Percentiles rank a stretch among this genome's conserved stretches.
Evolutionary conservation across 2,329 filamentous ascomycete genomes (phyloP).

Genomic region (Pyrenophora seminiperda): DNA sequence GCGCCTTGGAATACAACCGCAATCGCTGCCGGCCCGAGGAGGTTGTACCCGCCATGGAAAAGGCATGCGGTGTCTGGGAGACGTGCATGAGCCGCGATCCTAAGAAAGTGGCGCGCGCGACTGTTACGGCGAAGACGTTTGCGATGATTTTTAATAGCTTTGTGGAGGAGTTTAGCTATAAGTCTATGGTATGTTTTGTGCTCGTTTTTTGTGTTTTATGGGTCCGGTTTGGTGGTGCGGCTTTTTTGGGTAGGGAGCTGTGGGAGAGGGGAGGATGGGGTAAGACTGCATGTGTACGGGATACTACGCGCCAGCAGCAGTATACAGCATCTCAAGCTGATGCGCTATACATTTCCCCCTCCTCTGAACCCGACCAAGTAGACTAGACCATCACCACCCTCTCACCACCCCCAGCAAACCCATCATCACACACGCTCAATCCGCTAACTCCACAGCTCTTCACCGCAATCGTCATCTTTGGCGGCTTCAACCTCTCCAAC

Average conservation of each 20-base stretch:
- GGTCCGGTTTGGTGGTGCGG: not conserved
- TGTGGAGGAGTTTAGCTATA: slow-evolving; percentile 86
- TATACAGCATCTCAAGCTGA: not conserved
- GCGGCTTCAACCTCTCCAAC: slow-evolving; percentile 62
- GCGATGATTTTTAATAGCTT: slow-evolving; percentile 94
- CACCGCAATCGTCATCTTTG: slow-evolving; percentile 54
- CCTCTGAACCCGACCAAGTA: not conserved
- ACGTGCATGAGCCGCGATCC: slow-evolving; percentile 87
- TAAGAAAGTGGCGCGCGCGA: slow-evolving; percentile 74
- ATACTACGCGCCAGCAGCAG: not conserved
- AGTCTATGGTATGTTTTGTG: slow-evolving; percentile 66
- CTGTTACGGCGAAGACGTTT: slow-evolving; percentile 83
- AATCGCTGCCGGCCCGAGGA: slow-evolving; percentile 74
- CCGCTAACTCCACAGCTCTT: slow-evolving; percentile 50
- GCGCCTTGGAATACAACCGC: slow-evolving; percentile 71
- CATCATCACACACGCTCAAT: not conserved
- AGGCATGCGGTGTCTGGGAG: slow-evolving; percentile 79
- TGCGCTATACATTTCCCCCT: no score
- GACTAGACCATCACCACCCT: not conserved
- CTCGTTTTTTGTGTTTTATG: slow-evolving; percentile 6
- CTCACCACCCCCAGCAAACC: not conserved
- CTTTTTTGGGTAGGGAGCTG: no score
- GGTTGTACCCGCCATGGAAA: slow-evolving; percentile 73
- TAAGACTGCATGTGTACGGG: not conserved
- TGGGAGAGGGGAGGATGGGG: not conserved